Evolutionary conservation across 352 stramenopile genomes (phyloP).

Genomic region (Globisporangium okanoganense): DNA sequence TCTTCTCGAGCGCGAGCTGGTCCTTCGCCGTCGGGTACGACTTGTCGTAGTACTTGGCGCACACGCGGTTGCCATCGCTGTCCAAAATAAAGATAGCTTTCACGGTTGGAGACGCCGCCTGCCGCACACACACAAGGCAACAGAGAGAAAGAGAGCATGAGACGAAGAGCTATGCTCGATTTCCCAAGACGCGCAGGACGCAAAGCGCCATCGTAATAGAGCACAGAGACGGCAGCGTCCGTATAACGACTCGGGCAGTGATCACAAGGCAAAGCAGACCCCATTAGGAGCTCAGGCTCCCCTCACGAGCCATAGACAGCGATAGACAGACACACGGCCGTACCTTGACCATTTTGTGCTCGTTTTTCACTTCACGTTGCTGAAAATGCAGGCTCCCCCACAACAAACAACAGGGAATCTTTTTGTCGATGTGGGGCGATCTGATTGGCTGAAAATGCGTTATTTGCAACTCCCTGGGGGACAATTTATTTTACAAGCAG

Average conservation of each 20-base stretch:
- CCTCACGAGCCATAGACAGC: not conserved
- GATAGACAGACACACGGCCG: slow-evolving; percentile 1
- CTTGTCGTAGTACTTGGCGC: slow-evolving; percentile 92
- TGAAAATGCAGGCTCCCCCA: slow-evolving; percentile 9
- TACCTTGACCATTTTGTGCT: slow-evolving; percentile 61
- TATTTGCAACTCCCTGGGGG: not conserved
- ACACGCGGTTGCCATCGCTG: slow-evolving; percentile 86
- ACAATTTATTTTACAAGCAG: not conserved
- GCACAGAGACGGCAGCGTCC: not conserved
- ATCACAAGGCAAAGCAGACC: not conserved
- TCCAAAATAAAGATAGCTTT: slow-evolving; percentile 89
- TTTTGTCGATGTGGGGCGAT: slow-evolving; percentile 43
- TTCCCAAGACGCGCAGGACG: not conserved
- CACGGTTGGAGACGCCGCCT: slow-evolving; percentile 72
- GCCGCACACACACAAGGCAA: not conserved
- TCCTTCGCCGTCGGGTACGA: slow-evolving; percentile 84
- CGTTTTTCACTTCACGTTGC: not conserved
- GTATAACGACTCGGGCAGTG: not conserved
- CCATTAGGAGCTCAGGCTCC: not conserved
- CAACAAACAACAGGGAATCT: slow-evolving; percentile 6
- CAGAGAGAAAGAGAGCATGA: not conserved
- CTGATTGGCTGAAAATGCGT: slow-evolving; percentile 46
- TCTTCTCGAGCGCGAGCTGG: slow-evolving; percentile 87
- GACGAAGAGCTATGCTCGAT: not conserved
- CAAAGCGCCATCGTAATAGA: not conserved